Percentiles rank a stretch among this genome's conserved stretches.
Conservation (phyloP, 257 asterid genomes). For the Solanum microdontum region DNA sequence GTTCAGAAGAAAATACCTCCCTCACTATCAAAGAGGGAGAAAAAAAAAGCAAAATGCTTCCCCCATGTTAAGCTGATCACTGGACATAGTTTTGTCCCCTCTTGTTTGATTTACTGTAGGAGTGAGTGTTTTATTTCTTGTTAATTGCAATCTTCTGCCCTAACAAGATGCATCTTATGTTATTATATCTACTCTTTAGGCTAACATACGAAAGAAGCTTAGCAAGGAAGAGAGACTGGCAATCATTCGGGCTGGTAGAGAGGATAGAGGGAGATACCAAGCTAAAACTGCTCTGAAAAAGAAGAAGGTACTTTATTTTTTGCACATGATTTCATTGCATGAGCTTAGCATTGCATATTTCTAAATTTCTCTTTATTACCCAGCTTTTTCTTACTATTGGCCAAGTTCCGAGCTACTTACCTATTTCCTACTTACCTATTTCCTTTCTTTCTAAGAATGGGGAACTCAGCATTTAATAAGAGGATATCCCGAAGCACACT, state of each 20-base stretch:
- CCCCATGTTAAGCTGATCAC: background rate
- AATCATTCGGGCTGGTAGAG: conserved; percentile 56
- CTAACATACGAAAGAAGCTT: conserved; percentile 53
- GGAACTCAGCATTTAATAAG: background rate
- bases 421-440: background rate
- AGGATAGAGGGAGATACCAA: conserved; percentile 64
- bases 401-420: background rate
- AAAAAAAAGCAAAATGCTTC: background rate
- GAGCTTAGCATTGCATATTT: background rate
- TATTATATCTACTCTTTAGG: conserved; percentile 35
- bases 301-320: conserved; percentile 45
- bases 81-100: background rate
- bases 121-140: background rate
- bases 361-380: background rate
- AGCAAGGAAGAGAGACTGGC: conserved; percentile 66
- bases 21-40: background rate
- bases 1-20: background rate
- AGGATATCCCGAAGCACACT: background rate
- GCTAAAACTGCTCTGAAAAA: conserved; percentile 50
- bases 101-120: background rate
- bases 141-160: background rate
- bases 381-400: background rate
- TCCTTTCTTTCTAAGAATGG: background rate
- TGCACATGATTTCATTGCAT: background rate
- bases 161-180: conserved; percentile 5